A percentile compares a stretch with the other conserved stretches of the same genome.
phyloP scores from a whole-genome alignment of 495 filamentous ascomycete genomes.

The Pyrenula aspistea region DNA sequence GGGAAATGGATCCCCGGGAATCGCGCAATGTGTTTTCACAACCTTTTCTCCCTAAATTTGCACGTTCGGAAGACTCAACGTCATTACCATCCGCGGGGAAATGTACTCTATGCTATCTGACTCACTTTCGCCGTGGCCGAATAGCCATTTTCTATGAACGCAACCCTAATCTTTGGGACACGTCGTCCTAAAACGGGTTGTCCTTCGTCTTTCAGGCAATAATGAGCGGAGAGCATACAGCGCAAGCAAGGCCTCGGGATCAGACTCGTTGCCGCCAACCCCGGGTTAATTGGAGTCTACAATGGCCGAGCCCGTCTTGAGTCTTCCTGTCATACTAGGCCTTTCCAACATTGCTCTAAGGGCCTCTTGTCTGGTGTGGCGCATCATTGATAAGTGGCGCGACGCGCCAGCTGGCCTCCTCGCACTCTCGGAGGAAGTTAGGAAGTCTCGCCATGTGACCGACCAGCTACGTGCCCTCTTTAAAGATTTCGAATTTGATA shows the following conservation, averaged over 20 bases:
- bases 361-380: not conserved
- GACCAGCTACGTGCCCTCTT: not conserved
- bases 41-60: not conserved
- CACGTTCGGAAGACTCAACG: not conserved
- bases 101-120: not conserved
- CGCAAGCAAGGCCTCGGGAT: not conserved
- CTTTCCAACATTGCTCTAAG: not conserved
- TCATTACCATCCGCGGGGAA: not conserved
- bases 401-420: not conserved
- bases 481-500: not conserved
- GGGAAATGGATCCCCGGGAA: not conserved
- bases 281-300: not conserved
- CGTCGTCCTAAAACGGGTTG: not conserved
- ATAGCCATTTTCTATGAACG: not conserved
- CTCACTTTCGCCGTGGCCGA: not conserved
- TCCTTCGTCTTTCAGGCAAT: not conserved
- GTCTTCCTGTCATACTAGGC: not conserved
- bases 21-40: not conserved
- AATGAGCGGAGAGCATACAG: not conserved
- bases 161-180: not conserved
- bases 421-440: not conserved
- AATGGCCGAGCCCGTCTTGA: not conserved
- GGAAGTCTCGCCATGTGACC: not conserved
- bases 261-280: not conserved
- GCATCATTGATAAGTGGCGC: not conserved